Base-by-base conservation (phyloP, 1,139 yeast species). In the Cylindricascospora bacillispora region DNA sequence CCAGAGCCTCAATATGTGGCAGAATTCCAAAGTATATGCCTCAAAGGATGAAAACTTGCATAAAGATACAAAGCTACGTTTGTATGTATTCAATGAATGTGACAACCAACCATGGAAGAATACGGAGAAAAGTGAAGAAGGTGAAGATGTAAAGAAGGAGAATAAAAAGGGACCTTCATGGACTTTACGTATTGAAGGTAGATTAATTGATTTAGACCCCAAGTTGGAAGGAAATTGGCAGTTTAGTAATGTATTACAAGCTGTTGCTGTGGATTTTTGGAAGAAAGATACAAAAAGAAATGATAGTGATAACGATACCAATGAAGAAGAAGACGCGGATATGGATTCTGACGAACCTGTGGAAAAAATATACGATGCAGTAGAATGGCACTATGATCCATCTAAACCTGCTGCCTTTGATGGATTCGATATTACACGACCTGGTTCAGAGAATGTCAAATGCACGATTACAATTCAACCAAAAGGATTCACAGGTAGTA, bases 31-130 rank as follows among this genome's bases (percentile, higher is more conserved):
- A 18, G 7, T 18, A 10, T n/a, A n/a, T n/a, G n/a, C n/a, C n/a
- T n/a, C n/a, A n/a, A n/a, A n/a, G n/a, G 21, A 18, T 18, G 9
- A 18, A 18, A 18, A 7, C 10, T 10, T 7, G 10, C 21, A 18
- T 18, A 10, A 10, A 7, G 21, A 10, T 10, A 7, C 7, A 18
- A 18, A 18, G 21, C 10, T 89, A 48, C 70, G 98, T 35, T 70
- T 89, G 15, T 89, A 77, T 51, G 63, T 92, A 18, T 85, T 86
- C 46, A 85, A 82, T 51, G 77, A 83, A 2, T 65, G 79, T 24
- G 79, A 75, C 38, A 81, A 82, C 52, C 97, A 89, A 57, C 83
- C 92, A 27, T 92, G 98, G 97, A 97, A 86, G 50, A 63, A 62
- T 30, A 63, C 60, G 34, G 56, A 62, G 11, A 22, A 27, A 13